Conservation (phyloP, 176 grass and related monocot species). For the Carex parvula region DNA sequence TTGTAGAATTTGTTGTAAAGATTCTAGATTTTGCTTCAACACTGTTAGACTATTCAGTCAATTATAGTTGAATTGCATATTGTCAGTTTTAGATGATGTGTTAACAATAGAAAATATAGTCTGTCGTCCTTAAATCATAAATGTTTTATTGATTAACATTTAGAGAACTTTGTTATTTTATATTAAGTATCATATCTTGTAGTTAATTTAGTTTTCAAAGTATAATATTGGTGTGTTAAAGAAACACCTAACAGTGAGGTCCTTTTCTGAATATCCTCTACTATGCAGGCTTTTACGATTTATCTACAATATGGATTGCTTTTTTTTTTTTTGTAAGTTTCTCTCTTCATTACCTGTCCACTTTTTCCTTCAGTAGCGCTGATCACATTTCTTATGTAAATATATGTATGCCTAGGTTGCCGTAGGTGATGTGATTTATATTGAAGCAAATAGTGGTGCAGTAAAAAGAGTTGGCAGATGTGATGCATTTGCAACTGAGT, state of each 20-base stretch:
- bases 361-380: neutral
- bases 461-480: slow-evolving; percentile 99
- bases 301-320: neutral
- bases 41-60: neutral
- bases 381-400: slow-evolving; percentile 6
- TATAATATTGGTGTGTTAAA: neutral
- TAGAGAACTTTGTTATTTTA: neutral
- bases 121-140: neutral
- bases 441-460: slow-evolving; percentile 93
- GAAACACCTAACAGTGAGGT: neutral
- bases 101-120: neutral
- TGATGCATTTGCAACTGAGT: slow-evolving; percentile 98
- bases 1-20: neutral
- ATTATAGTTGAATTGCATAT: neutral
- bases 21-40: neutral
- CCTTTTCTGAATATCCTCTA: neutral
- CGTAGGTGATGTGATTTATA: slow-evolving; percentile 97
- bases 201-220: neutral
- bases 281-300: neutral
- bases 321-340: slow-evolving; percentile 4
- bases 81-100: neutral
- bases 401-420: slow-evolving; percentile 50
- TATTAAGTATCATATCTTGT: neutral
- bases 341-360: slow-evolving; percentile 3
- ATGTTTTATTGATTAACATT: neutral